Conservation (phyloP, 129 eudicot species). For the Artemisia argyi region DNA sequence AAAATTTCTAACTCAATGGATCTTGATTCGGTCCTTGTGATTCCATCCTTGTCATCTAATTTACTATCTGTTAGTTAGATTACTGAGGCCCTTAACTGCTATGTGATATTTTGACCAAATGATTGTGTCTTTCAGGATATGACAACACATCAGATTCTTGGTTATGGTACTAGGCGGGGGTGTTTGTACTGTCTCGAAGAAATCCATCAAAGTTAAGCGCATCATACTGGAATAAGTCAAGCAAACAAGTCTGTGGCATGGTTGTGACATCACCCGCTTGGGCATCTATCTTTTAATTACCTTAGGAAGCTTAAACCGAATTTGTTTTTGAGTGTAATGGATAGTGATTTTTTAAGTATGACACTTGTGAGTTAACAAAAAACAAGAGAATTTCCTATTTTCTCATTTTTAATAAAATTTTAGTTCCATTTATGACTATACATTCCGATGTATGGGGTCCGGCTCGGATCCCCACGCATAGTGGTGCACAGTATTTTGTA, state of each 20-base stretch:
- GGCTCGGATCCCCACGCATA: neutral
- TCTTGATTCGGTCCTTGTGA: neutral
- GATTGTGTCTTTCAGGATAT: no score
- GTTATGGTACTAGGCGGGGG: no score
- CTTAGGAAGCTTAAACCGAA: neutral
- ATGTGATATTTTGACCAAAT: neutral
- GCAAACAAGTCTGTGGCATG: neutral
- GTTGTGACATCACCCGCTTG: neutral
- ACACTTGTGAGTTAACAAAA: neutral
- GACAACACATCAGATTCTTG: no score
- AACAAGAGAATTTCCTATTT: neutral
- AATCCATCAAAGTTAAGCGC: neutral
- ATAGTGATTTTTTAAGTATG: neutral
- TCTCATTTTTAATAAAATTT: no score
- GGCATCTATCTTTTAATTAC: neutral
- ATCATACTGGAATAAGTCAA: neutral
- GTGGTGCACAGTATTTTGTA: neutral
- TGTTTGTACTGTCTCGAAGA: neutral
- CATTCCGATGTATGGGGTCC: neutral
- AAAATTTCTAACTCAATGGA: neutral
- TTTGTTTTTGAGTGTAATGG: neutral
- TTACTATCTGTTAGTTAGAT: neutral
- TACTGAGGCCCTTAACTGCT: neutral
- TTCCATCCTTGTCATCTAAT: neutral
- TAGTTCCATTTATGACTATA: neutral